phyloP scores from a whole-genome alignment of 2,329 filamentous ascomycete genomes.

The Arthrinium puccinioides region DNA sequence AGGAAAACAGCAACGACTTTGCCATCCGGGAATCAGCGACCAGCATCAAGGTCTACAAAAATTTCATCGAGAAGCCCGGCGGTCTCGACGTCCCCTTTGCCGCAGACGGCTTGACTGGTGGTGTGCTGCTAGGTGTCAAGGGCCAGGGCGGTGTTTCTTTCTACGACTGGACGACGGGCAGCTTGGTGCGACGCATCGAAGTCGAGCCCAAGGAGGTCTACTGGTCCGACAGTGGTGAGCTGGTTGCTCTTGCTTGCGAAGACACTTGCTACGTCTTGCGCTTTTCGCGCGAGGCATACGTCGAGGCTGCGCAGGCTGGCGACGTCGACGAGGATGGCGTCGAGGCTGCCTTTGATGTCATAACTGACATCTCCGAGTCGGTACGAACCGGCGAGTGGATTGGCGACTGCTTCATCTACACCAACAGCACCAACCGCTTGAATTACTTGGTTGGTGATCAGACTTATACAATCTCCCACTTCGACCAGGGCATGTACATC shows the following conservation, averaged over 20 bases:
- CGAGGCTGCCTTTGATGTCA: slow-evolving; percentile 90
- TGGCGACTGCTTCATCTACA: slow-evolving; percentile 98
- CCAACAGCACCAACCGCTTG: slow-evolving; percentile 89
- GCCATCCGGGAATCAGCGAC: slow-evolving; percentile 92
- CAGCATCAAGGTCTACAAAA: slow-evolving; percentile 95
- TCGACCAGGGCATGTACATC: slow-evolving; percentile 91
- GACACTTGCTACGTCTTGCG: slow-evolving; percentile 92
- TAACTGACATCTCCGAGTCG: slow-evolving; percentile 90
- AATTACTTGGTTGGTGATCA: slow-evolving; percentile 98
- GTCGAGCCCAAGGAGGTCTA: slow-evolving; percentile 69
- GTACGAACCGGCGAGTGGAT: slow-evolving; percentile 97
- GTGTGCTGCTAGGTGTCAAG: slow-evolving; percentile 86
- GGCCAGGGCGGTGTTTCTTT: slow-evolving; percentile 92
- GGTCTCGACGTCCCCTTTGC: slow-evolving; percentile 93
- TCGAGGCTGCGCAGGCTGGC: slow-evolving; percentile 74
- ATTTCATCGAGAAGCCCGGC: slow-evolving; percentile 86
- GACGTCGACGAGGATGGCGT: slow-evolving; percentile 86
- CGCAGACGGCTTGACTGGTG: slow-evolving; percentile 83
- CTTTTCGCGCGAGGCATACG: slow-evolving; percentile 83
- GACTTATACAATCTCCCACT: slow-evolving; percentile 95
- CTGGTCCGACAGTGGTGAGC: slow-evolving; percentile 95
- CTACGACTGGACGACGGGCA: slow-evolving; percentile 91
- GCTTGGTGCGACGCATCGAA: slow-evolving; percentile 86
- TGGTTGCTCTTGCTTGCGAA: slow-evolving; percentile 87
- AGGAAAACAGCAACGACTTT: slow-evolving; percentile 97